Percentiles rank a stretch among this genome's conserved stretches.
These are phyloP conservation scores for Ambrosia hybrid DNA, from an alignment of 140 eudicot genomes.

Conservation along the genomic window DNA sequence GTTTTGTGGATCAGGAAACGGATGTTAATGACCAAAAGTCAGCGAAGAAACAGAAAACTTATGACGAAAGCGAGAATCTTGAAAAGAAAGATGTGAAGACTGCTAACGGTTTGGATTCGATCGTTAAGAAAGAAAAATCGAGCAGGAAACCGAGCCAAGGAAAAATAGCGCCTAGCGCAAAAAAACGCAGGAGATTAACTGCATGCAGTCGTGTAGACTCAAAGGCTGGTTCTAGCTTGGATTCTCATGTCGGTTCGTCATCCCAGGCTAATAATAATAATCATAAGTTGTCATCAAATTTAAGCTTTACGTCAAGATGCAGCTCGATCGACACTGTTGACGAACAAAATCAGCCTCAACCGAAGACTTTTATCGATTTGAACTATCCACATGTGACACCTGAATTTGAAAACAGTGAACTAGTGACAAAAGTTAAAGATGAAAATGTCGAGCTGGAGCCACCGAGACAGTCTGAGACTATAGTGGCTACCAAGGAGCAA, in stretches of 20 bases:
- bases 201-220: conserved; percentile 36
- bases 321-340: conserved; percentile 48
- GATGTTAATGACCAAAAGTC: not conserved
- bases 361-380: conserved; percentile 42
- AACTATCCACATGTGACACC: conserved; percentile 52
- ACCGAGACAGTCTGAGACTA: conserved; percentile 16
- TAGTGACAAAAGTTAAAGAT: conserved; percentile 30
- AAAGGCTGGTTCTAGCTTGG: conserved; percentile 24
- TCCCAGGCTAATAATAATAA: conserved; percentile 34
- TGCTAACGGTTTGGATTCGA: conserved; percentile 16
- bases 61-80: conserved; percentile 17
- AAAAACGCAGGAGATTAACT: conserved; percentile 43
- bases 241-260: conserved; percentile 34
- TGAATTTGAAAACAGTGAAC: conserved; percentile 39
- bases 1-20: conserved; percentile 17
- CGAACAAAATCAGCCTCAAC: conserved; percentile 23
- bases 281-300: conserved; percentile 38
- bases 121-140: conserved; percentile 20
- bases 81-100: conserved; percentile 26
- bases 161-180: conserved; percentile 33
- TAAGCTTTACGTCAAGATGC: conserved; percentile 45
- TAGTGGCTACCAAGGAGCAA: conserved; percentile 29
- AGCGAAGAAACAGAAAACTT: conserved; percentile 28
- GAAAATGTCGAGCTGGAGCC: conserved; percentile 16
- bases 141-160: conserved; percentile 32